Evolutionary conservation across 2,329 filamentous ascomycete species (phyloP), one percentile per base, ranked within the genome.

Genomic region (Pestalotiopsis fici): DNA sequence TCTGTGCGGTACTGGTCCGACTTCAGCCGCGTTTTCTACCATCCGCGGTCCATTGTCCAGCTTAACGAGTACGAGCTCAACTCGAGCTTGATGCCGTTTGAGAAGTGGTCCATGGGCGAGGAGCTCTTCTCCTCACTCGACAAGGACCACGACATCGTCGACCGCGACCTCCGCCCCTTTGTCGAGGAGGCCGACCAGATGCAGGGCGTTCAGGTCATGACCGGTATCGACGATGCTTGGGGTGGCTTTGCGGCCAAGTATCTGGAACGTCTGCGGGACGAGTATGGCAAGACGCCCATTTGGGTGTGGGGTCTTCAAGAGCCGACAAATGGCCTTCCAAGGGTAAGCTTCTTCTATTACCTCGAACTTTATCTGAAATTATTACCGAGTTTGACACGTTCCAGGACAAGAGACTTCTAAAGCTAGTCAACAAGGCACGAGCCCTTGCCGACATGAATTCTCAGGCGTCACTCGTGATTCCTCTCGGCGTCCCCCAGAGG

Each of bases 1-100:
- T 87, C 88, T 12, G 92, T 98, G n/a, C 89, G 94, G 65, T 98
- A 96, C 81, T 99, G 96, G 95, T 97, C 94, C 37, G 96, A 99
- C 79, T 98, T 94, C 80, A 97, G 93, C 72, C 89, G 94, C 28
- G 88, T 96, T n/a, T 99, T 90, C 80, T 98, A 93, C 77, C 95
- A 98, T 77, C 96, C 96, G 9, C 89, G 88, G 65, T 97, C 94
- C 13, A 88, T 97, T 65, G 86, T 97, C 11, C 95, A 97, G 76
- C 84, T 98, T 15, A 92, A 92, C 76, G 94, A 98, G 75, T 97
- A 93, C 75, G 93, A 97, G 77, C 83, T 97, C 43, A 90, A 93
- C 76, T 95, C 94, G 3, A 86, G 88, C 57, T 83, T 95, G 31
- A 91, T 91, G 85, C 93, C 95, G 0, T 97, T 97, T 74, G 92